Percentiles rank a stretch among this genome's conserved stretches.
These are phyloP conservation scores for Ceratobasidium sp. DNA, from an alignment of 1,284 basidiomycete species.

Conservation along the genomic window DNA sequence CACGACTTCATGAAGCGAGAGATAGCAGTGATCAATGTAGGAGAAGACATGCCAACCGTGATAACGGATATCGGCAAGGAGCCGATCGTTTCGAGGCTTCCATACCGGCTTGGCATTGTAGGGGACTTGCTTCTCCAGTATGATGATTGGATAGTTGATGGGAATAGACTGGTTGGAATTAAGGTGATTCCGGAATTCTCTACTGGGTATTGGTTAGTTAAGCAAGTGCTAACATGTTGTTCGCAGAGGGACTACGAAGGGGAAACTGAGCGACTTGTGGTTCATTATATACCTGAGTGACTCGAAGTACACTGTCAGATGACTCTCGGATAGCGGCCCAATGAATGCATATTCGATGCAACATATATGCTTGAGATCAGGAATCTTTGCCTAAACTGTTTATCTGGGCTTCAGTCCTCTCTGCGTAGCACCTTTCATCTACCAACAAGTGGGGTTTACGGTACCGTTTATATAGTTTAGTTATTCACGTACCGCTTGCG, in stretches of 20 bases:
- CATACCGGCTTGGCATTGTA: slow-evolving; percentile 2
- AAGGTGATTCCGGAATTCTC: not conserved
- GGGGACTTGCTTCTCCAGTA: not conserved
- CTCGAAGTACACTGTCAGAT: too few relatives aligned
- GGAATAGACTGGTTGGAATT: not conserved
- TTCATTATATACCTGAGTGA: too few relatives aligned
- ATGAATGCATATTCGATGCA: too few relatives aligned
- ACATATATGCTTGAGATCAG: too few relatives aligned
- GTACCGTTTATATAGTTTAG: too few relatives aligned
- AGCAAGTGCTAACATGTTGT: not conserved
- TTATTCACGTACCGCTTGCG: too few relatives aligned
- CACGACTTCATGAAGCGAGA: not conserved
- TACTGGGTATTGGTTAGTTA: not conserved
- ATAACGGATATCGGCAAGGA: not conserved
- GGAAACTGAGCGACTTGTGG: not conserved
- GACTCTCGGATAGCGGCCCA: too few relatives aligned
- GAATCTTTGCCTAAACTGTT: too few relatives aligned
- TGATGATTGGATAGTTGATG: not conserved
- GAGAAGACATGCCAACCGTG: slow-evolving; percentile 10
- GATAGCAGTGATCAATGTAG: not conserved
- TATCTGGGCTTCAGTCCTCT: too few relatives aligned
- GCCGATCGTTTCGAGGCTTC: slow-evolving; percentile 29
- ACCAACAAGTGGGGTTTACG: too few relatives aligned
- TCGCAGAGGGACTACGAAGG: not conserved
- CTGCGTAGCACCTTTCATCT: too few relatives aligned